Percentiles rank a stretch among this genome's conserved stretches.
phyloP scores from a whole-genome alignment of 1,139 yeast genomes.

The Geotrichum phurueaensis region DNA sequence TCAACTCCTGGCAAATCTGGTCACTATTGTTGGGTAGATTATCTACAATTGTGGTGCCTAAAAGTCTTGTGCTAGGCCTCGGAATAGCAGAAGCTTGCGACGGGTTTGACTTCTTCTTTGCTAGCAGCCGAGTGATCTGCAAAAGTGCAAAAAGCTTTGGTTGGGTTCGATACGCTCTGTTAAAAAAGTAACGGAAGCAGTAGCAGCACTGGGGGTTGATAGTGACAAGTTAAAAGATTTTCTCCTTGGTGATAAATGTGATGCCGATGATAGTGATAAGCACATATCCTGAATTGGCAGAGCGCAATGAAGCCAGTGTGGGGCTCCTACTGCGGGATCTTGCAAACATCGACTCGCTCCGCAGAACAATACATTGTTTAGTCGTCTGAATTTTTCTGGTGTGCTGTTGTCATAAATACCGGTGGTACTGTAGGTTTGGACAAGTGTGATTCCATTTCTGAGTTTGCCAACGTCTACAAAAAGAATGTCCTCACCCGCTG shows the following conservation, averaged over 20 bases:
- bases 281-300: slow-evolving; percentile 1
- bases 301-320: slow-evolving; percentile 3
- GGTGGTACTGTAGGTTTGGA: slow-evolving; percentile 8
- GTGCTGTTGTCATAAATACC: slow-evolving; percentile 12
- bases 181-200: not conserved
- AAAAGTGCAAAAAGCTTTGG: not conserved
- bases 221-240: slow-evolving; percentile 5
- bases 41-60: not conserved
- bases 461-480: too few species aligned
- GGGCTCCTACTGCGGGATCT: slow-evolving; percentile 11
- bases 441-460: too few species aligned
- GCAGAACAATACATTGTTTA: slow-evolving; percentile 12
- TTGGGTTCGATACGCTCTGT: slow-evolving; percentile 6
- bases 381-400: slow-evolving; percentile 16
- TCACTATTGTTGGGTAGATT: slow-evolving; percentile 14
- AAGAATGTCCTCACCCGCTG: too few species aligned
- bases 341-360: not conserved
- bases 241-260: not conserved
- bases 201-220: slow-evolving; percentile 3
- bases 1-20: slow-evolving; percentile 22
- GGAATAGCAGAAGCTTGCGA: slow-evolving; percentile 4
- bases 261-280: not conserved
- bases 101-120: slow-evolving; percentile 3
- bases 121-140: not conserved
- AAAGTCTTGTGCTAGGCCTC: slow-evolving; percentile 9